Evolutionary conservation across 768 basidiomycete species (phyloP).

Genomic region (Tulasnella sp.): DNA sequence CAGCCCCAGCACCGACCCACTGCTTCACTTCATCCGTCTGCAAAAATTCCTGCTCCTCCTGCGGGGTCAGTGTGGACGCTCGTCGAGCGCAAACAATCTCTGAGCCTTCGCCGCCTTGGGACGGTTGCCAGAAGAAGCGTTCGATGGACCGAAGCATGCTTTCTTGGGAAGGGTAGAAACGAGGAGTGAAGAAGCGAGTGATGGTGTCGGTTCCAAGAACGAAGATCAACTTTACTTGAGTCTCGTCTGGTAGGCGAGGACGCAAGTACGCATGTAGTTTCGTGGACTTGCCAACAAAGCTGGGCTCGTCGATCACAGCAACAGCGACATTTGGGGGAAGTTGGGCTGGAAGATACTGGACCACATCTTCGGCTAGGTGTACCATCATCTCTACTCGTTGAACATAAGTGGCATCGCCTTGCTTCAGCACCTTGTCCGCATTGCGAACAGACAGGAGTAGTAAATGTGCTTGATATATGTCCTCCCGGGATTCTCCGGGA

Average conservation of each 20-base stretch:
- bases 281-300: constrained; percentile 77
- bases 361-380: constrained; percentile 52
- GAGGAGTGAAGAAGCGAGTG: constrained; percentile 67
- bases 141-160: constrained; percentile 57
- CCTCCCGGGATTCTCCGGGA: constrained; percentile 9
- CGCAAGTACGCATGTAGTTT: constrained; percentile 54
- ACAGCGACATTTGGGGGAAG: constrained; percentile 57
- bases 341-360: neutral
- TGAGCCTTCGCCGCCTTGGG: constrained; percentile 29
- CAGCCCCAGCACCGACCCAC: constrained; percentile 51
- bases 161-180: constrained; percentile 56
- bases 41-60: constrained; percentile 38
- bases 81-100: constrained; percentile 57
- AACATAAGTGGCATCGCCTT: constrained; percentile 66
- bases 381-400: constrained; percentile 87
- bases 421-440: constrained; percentile 72
- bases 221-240: constrained; percentile 51
- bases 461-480: constrained; percentile 65
- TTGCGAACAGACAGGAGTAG: constrained; percentile 82
- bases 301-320: constrained; percentile 81
- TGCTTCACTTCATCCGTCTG: constrained; percentile 43
- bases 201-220: constrained; percentile 83
- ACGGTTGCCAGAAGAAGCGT: constrained; percentile 53
- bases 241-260: neutral
- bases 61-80: constrained; percentile 41